phyloP scores from a whole-genome alignment of 352 stramenopile species.

The Thraustotheca clavata region DNA sequence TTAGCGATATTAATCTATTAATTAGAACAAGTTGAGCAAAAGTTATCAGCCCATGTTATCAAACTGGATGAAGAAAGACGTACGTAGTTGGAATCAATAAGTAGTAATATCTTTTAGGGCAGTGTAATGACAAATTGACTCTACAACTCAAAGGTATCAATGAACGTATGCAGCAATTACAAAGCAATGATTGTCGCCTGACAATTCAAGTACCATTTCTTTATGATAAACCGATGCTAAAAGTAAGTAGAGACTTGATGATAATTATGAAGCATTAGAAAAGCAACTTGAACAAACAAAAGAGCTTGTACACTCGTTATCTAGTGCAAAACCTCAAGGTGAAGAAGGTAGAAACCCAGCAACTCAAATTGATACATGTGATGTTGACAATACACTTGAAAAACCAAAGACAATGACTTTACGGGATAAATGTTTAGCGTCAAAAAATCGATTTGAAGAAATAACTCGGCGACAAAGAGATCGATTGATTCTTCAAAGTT shows the following conservation, averaged over 20 bases:
- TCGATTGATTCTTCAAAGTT: background rate
- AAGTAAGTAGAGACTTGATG: too few species aligned
- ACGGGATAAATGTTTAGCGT: background rate
- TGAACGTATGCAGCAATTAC: background rate
- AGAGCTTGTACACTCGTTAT: background rate
- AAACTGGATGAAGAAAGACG: too few species aligned
- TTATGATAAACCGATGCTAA: background rate
- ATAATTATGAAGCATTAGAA: background rate
- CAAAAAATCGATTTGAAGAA: slow-evolving; percentile 6
- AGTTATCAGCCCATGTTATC: too few species aligned
- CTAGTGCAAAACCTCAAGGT: too few species aligned
- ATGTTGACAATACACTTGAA: too few species aligned
- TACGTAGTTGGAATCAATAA: too few species aligned
- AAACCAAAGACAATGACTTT: background rate
- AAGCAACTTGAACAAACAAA: background rate
- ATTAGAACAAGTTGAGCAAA: too few species aligned
- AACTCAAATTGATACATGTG: slow-evolving; percentile 7
- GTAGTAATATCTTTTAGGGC: too few species aligned
- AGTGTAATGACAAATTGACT: too few species aligned
- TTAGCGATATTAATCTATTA: too few species aligned
- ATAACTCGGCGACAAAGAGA: background rate
- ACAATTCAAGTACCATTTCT: background rate
- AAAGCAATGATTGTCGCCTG: background rate
- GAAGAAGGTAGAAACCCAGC: background rate
- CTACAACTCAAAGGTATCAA: too few species aligned